Conservation (phyloP, 495 filamentous ascomycete genomes). For the Clohesyomyces aquaticus region DNA sequence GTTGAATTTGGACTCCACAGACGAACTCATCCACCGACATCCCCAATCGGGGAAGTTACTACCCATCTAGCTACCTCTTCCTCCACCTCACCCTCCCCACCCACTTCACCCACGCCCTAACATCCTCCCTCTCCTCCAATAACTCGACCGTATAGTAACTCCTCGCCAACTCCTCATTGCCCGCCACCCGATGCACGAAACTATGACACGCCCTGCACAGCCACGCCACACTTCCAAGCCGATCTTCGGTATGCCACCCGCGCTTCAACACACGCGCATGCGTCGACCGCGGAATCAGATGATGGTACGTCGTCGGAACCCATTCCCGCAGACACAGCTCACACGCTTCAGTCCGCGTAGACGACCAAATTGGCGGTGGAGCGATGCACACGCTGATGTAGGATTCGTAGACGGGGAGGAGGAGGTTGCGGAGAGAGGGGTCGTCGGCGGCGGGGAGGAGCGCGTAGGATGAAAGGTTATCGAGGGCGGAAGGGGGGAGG, state of each 20-base stretch:
- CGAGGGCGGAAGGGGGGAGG: conserved; percentile 57
- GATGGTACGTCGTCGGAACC: conserved; percentile 81
- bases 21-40: neutral
- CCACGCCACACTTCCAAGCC: conserved; percentile 83
- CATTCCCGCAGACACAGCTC: conserved; percentile 81
- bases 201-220: conserved; percentile 85
- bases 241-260: conserved; percentile 78
- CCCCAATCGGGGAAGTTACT: conserved; percentile 1
- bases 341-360: conserved; percentile 63
- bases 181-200: conserved; percentile 77
- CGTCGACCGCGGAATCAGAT: conserved; percentile 75
- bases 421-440: conserved; percentile 54
- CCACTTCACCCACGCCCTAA: conserved; percentile 66
- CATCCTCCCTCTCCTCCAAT: conserved; percentile 68
- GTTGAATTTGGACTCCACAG: too few relatives aligned
- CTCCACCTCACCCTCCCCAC: conserved; percentile 54
- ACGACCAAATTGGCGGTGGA: conserved; percentile 63
- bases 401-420: conserved; percentile 62
- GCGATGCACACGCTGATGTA: conserved; percentile 61
- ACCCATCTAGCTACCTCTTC: conserved; percentile 39
- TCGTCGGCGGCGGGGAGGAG: conserved; percentile 54
- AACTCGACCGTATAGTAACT: conserved; percentile 70
- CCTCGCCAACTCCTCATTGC: conserved; percentile 78
- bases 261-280: conserved; percentile 80
- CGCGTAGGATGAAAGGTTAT: conserved; percentile 66